phyloP scores from a whole-genome alignment of 2,329 filamentous ascomycete genomes.

The Neofusicoccum parvum region DNA sequence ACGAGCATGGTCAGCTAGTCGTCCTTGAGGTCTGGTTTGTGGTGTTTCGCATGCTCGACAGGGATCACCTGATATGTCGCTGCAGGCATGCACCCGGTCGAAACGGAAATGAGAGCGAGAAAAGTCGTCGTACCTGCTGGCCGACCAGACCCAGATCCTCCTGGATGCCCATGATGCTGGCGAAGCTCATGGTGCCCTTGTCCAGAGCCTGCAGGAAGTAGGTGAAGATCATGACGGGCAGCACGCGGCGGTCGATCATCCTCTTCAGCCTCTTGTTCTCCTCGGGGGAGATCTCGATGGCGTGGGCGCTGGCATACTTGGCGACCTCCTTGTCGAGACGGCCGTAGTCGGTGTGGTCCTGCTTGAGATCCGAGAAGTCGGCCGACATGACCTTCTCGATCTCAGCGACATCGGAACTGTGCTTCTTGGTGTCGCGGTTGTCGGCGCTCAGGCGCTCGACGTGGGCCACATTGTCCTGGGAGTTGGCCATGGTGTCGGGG shows the following conservation, averaged over 20 bases:
- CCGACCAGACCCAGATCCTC: slow-evolving; percentile 61
- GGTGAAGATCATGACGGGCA: slow-evolving; percentile 60
- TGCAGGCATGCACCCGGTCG: neutral
- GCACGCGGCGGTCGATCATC: slow-evolving; percentile 54
- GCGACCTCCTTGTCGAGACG: slow-evolving; percentile 71
- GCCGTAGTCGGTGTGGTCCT: slow-evolving; percentile 58
- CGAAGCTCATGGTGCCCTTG: slow-evolving; percentile 64
- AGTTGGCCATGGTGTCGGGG: slow-evolving; percentile 3
- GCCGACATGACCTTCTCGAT: slow-evolving; percentile 54
- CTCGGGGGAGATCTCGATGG: slow-evolving; percentile 60
- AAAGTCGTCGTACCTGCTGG: slow-evolving; percentile 45
- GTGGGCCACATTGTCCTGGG: neutral
- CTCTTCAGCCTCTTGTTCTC: slow-evolving; percentile 60
- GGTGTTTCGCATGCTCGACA: neutral
- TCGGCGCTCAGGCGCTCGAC: neutral
- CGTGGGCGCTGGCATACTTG: slow-evolving; percentile 63
- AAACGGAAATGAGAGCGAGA: neutral
- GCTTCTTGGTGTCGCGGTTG: slow-evolving; percentile 28
- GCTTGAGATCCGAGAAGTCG: slow-evolving; percentile 43
- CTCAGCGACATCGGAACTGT: slow-evolving; percentile 43
- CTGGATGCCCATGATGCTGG: slow-evolving; percentile 65
- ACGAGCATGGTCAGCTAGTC: neutral
- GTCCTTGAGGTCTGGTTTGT: neutral
- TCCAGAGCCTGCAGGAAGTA: slow-evolving; percentile 67
- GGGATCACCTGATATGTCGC: neutral